Percentiles rank a stretch among this genome's conserved stretches.
Evolutionary conservation across 345 rosid species (phyloP).

Genomic region (Rhizophora apiculata): DNA sequence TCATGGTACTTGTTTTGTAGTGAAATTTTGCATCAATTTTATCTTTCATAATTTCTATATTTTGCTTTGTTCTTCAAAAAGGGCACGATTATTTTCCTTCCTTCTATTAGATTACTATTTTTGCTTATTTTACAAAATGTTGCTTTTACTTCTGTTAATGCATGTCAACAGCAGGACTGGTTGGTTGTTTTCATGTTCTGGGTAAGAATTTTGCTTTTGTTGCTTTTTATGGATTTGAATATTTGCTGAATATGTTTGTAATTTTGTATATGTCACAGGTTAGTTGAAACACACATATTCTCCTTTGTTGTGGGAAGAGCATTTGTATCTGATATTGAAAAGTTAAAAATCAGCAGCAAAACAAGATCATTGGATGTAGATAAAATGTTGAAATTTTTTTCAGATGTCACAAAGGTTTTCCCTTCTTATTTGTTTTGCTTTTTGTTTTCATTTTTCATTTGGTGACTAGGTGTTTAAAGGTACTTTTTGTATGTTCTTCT

Average conservation of each 20-base stretch:
- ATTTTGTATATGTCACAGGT: slow-evolving; percentile 57
- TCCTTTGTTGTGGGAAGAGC: slow-evolving; percentile 99
- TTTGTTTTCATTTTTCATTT: slow-evolving; percentile 1
- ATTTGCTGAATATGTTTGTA: slow-evolving; percentile 29
- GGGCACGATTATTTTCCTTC: background rate
- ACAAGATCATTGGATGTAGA: slow-evolving; percentile 72
- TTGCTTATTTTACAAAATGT: background rate
- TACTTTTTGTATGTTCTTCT: slow-evolving; percentile 20
- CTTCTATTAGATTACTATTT: background rate
- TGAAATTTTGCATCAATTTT: no score
- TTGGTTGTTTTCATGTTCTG: slow-evolving; percentile 7
- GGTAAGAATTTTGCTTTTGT: slow-evolving; percentile 11
- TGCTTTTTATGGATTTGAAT: slow-evolving; percentile 10
- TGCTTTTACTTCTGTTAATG: background rate
- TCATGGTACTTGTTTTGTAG: no score
- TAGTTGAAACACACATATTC: slow-evolving; percentile 98
- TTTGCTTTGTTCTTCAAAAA: background rate
- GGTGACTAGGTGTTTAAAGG: slow-evolving; percentile 13
- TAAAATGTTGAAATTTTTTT: slow-evolving; percentile 65
- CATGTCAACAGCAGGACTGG: background rate
- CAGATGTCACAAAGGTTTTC: slow-evolving; percentile 80
- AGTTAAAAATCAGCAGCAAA: slow-evolving; percentile 94
- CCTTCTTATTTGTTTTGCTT: slow-evolving; percentile 2
- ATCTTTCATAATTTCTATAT: background rate
- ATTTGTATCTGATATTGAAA: slow-evolving; percentile 94